Base-by-base conservation (phyloP, 2,329 filamentous ascomycete species). In the Colletotrichum gloeosporioides region DNA sequence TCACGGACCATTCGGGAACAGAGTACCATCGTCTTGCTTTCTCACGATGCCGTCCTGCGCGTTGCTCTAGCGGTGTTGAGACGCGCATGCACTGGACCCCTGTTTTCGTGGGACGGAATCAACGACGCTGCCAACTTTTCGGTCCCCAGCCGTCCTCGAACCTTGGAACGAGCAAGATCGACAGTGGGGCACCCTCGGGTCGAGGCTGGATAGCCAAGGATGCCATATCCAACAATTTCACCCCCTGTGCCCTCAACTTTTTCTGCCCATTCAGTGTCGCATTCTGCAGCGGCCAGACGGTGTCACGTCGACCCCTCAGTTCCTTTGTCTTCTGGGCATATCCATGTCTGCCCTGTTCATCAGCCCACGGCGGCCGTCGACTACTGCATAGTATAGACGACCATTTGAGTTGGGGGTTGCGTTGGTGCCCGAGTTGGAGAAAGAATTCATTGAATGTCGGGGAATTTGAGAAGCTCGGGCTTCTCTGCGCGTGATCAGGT, bases 141-240 rank as follows among this genome's bases (percentile, higher is more conserved):
- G 13, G n/a, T 15, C 39, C 31, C 49, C 32, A 59, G 39, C 74
- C 32, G 64, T 61, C 31, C 57, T 61, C 22, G 49, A 76, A 76
- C 57, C 74, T 76, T 74, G 74, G 70, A 69, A 76, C 49, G 29
- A 76, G 64, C 39, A 66, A 76, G 70, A 74, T 73, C 74, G 65
- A 69, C 74, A 12, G 74, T 76, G 70, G 74, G 59, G 62, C 73
- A 18, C 49, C n/a, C 22, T 39, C n/a, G 31, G 62, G 57, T 16
- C 55, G 12, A 53, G 44, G 29, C 34, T 32, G 31, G 53, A 53
- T 10, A 29, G 49, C 49, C 74, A 76, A 74, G 71, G 74, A 67
- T 76, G 70, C 59, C 49, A 64, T 69, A 74, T 66, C 73, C 74
- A 74, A 74, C 70, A 36, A 53, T 74, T 69, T 59, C 22, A 62